Conservation (phyloP, 805 yeast species). For the Spathaspora girioi region DNA sequence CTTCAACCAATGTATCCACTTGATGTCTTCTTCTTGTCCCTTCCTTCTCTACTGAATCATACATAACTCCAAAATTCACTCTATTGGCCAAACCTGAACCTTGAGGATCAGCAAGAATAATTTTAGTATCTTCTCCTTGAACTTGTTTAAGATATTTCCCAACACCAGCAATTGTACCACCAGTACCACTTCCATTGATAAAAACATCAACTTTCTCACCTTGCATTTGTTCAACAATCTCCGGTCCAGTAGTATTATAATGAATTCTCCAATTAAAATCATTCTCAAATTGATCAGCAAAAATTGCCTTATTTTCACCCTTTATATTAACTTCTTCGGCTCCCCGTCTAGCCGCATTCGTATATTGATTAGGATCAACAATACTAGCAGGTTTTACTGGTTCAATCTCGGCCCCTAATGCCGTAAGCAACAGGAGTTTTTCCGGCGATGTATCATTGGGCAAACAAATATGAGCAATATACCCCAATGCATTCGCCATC, state of each 20-base stretch:
- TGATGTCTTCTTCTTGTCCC: constrained; percentile 95
- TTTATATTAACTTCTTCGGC: constrained; percentile 47
- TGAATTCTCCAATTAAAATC: constrained; percentile 87
- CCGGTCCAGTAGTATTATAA: constrained; percentile 85
- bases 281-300: constrained; percentile 95
- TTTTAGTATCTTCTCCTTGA: constrained; percentile 32
- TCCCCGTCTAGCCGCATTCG: constrained; percentile 74
- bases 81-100: constrained; percentile 90
- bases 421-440: constrained; percentile 64
- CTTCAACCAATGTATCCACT: constrained; percentile 92
- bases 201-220: constrained; percentile 65
- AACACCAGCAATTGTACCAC: constrained; percentile 94
- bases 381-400: constrained; percentile 93
- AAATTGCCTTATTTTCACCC: constrained; percentile 56
- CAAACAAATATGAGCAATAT: constrained; percentile 85
- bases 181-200: constrained; percentile 93
- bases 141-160: constrained; percentile 73
- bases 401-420: constrained; percentile 79
- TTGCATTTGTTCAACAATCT: constrained; percentile 69
- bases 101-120: constrained; percentile 89
- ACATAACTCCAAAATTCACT: constrained; percentile 90
- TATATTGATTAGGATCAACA: constrained; percentile 90
- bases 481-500: constrained; percentile 85
- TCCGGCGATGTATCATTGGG: constrained; percentile 93
- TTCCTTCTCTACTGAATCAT: constrained; percentile 81